phyloP scores from a whole-genome alignment of 2,329 filamentous ascomycete genomes.

The Colletotrichum higginsianum region DNA sequence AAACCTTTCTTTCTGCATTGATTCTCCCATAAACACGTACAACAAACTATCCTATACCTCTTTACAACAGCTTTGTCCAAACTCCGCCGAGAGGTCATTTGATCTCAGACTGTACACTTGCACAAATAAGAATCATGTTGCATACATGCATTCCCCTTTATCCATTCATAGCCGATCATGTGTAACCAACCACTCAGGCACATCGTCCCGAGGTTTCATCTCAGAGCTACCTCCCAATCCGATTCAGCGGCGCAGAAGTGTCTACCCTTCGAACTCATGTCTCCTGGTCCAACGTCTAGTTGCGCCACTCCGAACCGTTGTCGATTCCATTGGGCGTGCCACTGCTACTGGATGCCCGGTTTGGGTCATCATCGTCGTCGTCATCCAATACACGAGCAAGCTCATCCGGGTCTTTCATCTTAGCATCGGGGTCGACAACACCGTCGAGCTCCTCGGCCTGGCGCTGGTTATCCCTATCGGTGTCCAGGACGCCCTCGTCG shows the following conservation, averaged over 20 bases:
- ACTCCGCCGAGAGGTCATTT: not conserved
- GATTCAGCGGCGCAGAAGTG: not conserved
- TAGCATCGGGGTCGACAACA: slow-evolving; percentile 72
- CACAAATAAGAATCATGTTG: not conserved
- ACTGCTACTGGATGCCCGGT: slow-evolving; percentile 43
- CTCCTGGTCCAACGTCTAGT: slow-evolving; percentile 23
- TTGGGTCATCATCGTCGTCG: slow-evolving; percentile 67
- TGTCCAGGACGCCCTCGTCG: slow-evolving; percentile 71
- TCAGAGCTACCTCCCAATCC: not conserved
- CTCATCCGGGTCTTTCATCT: slow-evolving; percentile 78
- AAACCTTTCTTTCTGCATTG: slow-evolving; percentile 11
- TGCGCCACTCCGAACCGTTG: slow-evolving; percentile 63
- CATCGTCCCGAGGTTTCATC: not conserved
- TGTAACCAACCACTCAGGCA: not conserved
- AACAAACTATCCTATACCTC: slow-evolving; percentile 6
- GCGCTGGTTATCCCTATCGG: slow-evolving; percentile 62
- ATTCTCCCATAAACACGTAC: slow-evolving; percentile 16
- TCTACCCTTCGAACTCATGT: not conserved
- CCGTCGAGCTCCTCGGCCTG: slow-evolving; percentile 60
- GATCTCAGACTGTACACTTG: not conserved
- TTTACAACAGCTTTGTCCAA: slow-evolving; percentile 11
- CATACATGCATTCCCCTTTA: not conserved
- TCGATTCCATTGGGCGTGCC: slow-evolving; percentile 56
- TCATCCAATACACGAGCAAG: slow-evolving; percentile 72
- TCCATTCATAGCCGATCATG: slow-evolving; percentile 5